Conservation (phyloP, 1,284 basidiomycete genomes). For the Ustilago lituana region DNA sequence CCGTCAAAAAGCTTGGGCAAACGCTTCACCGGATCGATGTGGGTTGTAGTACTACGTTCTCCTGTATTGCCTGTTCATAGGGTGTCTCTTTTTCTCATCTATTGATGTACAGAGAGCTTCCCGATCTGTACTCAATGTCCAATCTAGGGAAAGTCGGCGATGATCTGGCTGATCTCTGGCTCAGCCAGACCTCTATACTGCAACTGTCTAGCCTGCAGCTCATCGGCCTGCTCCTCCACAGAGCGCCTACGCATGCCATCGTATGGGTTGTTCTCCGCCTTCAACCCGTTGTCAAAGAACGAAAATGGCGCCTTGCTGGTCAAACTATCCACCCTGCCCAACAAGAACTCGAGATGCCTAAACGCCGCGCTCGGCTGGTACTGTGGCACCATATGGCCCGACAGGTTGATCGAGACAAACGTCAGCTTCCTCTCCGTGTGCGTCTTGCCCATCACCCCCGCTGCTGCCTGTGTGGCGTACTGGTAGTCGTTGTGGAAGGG, state of each 20-base stretch:
- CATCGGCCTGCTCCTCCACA: not conserved
- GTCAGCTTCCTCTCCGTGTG: conserved; percentile 58
- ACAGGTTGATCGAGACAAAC: conserved; percentile 44
- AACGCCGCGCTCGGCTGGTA: conserved; percentile 55
- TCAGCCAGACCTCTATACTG: conserved; percentile 17
- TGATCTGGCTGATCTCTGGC: conserved; percentile 33
- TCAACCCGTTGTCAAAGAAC: conserved; percentile 26
- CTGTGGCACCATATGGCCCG: conserved; percentile 61
- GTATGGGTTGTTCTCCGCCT: conserved; percentile 6
- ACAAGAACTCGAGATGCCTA: conserved; percentile 56
- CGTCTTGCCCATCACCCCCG: conserved; percentile 40
- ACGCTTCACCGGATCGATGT: too few relatives aligned
- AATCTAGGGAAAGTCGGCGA: conserved; percentile 16
- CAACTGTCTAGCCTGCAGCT: conserved; percentile 16
- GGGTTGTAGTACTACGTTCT: too few relatives aligned
- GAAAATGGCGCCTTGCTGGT: conserved; percentile 20
- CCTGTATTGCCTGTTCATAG: too few relatives aligned
- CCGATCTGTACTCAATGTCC: too few relatives aligned
- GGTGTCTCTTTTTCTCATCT: too few relatives aligned
- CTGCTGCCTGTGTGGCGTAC: conserved; percentile 17
- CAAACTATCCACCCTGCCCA: conserved; percentile 52
- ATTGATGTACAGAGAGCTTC: too few relatives aligned
- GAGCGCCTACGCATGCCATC: not conserved
- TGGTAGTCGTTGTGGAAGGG: conserved; percentile 30
- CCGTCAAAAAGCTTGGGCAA: too few relatives aligned